phyloP scores from a whole-genome alignment of 164 flowering plant genomes.

The Vitis rotundifolia region DNA sequence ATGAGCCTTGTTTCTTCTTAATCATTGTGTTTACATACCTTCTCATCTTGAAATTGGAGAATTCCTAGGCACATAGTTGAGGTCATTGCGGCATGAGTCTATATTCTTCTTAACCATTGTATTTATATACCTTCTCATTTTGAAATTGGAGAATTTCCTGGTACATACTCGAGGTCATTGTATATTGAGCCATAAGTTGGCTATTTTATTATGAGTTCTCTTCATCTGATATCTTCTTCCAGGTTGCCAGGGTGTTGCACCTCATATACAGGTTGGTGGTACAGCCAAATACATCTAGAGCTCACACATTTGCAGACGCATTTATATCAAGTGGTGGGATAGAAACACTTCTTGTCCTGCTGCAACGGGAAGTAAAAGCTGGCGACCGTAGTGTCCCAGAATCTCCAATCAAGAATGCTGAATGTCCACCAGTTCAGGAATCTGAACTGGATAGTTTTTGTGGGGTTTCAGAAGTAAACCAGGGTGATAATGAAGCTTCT shows the following conservation, averaged over 20 bases:
- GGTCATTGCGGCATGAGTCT: no score
- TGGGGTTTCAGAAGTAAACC: constrained; percentile 23
- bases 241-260: constrained; percentile 95
- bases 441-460: constrained; percentile 20
- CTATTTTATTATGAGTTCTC: neutral
- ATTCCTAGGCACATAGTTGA: no score
- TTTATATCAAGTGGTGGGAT: constrained; percentile 91
- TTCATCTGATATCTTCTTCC: constrained; percentile 14
- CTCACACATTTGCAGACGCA: constrained; percentile 84
- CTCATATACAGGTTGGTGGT: constrained; percentile 87
- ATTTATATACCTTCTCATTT: no score
- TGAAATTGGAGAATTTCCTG: no score
- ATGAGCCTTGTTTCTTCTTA: no score
- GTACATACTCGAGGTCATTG: neutral
- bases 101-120: no score
- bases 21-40: no score
- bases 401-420: constrained; percentile 26
- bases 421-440: constrained; percentile 15
- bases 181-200: neutral
- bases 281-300: constrained; percentile 91
- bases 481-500: constrained; percentile 33
- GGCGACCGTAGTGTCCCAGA: constrained; percentile 54
- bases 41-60: no score
- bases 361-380: constrained; percentile 91
- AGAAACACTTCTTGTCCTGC: constrained; percentile 90